Percentiles rank a stretch among this genome's conserved stretches.
phyloP scores from a whole-genome alignment of 2,329 filamentous ascomycete genomes.

The Parastagonospora nodorum region DNA sequence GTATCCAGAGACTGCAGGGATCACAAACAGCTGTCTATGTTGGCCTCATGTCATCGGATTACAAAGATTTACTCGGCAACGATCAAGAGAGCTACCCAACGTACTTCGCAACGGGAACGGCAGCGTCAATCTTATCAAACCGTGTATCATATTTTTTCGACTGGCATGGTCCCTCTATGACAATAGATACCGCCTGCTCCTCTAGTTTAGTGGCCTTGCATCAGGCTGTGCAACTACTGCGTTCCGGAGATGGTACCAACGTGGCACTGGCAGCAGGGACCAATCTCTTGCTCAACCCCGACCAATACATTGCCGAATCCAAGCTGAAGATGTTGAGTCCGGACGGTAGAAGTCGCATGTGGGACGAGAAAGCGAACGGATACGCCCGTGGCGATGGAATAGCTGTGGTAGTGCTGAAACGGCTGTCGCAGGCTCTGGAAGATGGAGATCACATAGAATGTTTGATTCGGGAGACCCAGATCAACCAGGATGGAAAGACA shows the following conservation, averaged over 20 bases:
- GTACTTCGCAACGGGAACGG: constrained; percentile 31
- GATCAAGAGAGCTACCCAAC: constrained; percentile 3
- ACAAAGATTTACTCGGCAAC: constrained; percentile 7
- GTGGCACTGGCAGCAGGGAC: constrained; percentile 15
- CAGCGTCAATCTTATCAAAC: constrained; percentile 38
- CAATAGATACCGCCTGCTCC: constrained; percentile 48
- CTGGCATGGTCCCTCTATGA: constrained; percentile 43
- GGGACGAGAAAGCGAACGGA: constrained; percentile 23
- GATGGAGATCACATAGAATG: constrained; percentile 39
- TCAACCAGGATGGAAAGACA: constrained; percentile 5
- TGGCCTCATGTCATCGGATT: constrained; percentile 17
- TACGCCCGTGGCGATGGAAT: constrained; percentile 30
- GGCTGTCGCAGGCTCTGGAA: constrained; percentile 27
- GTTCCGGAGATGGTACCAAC: constrained; percentile 12
- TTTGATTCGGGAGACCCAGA: constrained; percentile 31
- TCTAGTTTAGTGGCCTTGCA: constrained; percentile 29
- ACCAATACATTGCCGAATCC: constrained; percentile 27
- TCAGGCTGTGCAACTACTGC: constrained; percentile 29
- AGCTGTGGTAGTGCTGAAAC: constrained; percentile 51
- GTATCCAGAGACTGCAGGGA: constrained; percentile 8
- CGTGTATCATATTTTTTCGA: constrained; percentile 47
- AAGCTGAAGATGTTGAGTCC: constrained; percentile 21
- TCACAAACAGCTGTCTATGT: constrained; percentile 15
- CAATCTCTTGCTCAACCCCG: too few relatives aligned
- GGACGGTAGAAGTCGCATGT: constrained; percentile 8